A percentile compares a stretch with the other conserved stretches of the same genome.
phyloP scores from a whole-genome alignment of 768 basidiomycete genomes.

The Cytidiella melzeri region DNA sequence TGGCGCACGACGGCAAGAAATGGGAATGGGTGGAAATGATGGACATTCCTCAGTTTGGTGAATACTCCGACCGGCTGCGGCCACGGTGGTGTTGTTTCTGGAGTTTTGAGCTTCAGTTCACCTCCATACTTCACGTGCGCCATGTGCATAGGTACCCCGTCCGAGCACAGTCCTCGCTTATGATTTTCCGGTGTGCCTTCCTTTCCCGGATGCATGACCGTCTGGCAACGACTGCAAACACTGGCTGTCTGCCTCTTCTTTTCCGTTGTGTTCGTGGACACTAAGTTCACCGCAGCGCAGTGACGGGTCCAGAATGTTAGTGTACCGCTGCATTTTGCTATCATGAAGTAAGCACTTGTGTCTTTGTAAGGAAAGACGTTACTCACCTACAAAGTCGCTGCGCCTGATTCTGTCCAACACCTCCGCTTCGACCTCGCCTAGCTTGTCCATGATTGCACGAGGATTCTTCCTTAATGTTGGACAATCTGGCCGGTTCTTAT shows the following conservation, averaged over 20 bases:
- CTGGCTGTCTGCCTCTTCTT: neutral
- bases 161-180: conserved; percentile 7
- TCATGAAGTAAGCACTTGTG: neutral
- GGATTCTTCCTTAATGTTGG: neutral
- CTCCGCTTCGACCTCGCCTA: neutral
- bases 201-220: conserved; percentile 7
- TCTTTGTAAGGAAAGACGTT: neutral
- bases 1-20: neutral
- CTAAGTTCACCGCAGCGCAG: neutral
- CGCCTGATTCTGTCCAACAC: neutral
- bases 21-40: neutral
- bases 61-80: conserved; percentile 1
- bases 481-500: too few relatives aligned
- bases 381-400: neutral
- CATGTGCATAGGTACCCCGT: neutral
- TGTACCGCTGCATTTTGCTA: neutral
- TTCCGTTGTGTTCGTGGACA: neutral
- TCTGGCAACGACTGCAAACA: conserved; percentile 8
- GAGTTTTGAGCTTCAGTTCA: neutral
- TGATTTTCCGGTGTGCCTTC: conserved; percentile 5
- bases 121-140: too few relatives aligned
- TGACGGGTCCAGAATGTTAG: neutral
- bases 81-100: neutral
- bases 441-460: neutral
- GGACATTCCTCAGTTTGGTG: neutral